These are phyloP conservation scores for Basipetospora chlamydospora DNA, from an alignment of 2,329 filamentous ascomycete genomes.

Conservation along the genomic window DNA sequence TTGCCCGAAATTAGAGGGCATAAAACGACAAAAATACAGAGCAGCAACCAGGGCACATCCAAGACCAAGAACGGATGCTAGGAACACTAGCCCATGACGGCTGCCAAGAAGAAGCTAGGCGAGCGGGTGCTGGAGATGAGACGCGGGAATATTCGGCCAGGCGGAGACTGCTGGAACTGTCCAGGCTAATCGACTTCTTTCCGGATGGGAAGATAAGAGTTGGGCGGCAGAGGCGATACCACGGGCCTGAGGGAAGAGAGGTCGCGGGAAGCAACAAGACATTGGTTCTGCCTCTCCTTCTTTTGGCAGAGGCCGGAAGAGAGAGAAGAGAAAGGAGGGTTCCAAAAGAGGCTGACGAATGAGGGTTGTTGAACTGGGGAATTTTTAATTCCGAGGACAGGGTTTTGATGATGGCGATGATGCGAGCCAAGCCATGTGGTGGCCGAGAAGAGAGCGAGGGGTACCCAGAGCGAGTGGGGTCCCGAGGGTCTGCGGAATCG, in stretches of 20 bases:
- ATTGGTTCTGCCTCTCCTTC: no score
- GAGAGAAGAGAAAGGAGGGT: neutral
- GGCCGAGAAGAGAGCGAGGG: constrained; percentile 4
- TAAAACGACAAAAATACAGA: constrained; percentile 2
- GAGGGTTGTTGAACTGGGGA: neutral
- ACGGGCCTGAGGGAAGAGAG: no score
- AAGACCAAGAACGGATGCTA: neutral
- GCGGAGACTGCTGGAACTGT: constrained; percentile 3
- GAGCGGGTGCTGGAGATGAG: constrained; percentile 14
- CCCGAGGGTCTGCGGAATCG: constrained; percentile 5
- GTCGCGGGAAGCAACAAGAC: no score
- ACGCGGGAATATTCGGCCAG: constrained; percentile 5
- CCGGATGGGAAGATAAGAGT: no score
- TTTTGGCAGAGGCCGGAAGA: no score
- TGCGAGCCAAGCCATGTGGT: constrained; percentile 5
- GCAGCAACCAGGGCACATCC: neutral
- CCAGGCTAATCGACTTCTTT: no score
- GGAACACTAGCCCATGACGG: constrained; percentile 26
- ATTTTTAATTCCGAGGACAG: constrained; percentile 5
- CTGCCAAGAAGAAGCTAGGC: constrained; percentile 18
- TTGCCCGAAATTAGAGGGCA: constrained; percentile 5
- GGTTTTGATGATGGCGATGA: neutral
- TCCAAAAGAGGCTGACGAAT: neutral
- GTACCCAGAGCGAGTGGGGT: constrained; percentile 5
- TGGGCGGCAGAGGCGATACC: no score